Percentiles rank a stretch among this genome's conserved stretches.
Conservation (phyloP, 2,329 filamentous ascomycete species). For the Malbranchea zuffiana region DNA sequence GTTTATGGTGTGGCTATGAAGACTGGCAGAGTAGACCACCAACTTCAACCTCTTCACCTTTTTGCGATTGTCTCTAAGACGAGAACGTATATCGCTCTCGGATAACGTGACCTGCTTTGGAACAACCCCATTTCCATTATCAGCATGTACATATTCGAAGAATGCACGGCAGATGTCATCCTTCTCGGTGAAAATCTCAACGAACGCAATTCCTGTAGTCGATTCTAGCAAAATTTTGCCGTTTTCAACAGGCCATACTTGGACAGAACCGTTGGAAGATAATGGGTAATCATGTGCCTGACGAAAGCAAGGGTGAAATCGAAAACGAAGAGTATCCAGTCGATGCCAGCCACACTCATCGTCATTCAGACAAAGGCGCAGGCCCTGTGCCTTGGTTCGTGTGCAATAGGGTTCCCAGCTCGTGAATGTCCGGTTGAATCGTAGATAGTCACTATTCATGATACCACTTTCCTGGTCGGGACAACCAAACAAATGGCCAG, state of each 20-base stretch:
- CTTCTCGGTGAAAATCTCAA: conserved; percentile 73
- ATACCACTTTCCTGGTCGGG: conserved; percentile 83
- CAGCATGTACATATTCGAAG: conserved; percentile 64
- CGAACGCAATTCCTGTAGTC: conserved; percentile 67
- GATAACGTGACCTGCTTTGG: conserved; percentile 64
- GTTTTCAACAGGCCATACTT: conserved; percentile 75
- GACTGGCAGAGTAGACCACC: conserved; percentile 63
- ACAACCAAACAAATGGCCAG: conserved; percentile 80
- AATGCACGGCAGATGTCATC: conserved; percentile 70
- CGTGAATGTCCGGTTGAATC: conserved; percentile 71
- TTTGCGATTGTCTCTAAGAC: conserved; percentile 60
- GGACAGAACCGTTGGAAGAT: conserved; percentile 61
- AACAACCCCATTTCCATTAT: conserved; percentile 41
- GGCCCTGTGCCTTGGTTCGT: conserved; percentile 69
- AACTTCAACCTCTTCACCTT: conserved; percentile 58
- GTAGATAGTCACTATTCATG: conserved; percentile 82
- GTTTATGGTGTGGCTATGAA: conserved; percentile 63
- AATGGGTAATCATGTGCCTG: conserved; percentile 61
- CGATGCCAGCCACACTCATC: conserved; percentile 91
- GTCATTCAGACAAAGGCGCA: conserved; percentile 57
- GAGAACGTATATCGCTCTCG: conserved; percentile 61
- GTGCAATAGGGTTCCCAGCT: conserved; percentile 76
- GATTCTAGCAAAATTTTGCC: conserved; percentile 67
- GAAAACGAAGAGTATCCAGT: conserved; percentile 77
- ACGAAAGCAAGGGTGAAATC: conserved; percentile 80